These are phyloP conservation scores for Colletotrichum sp. DNA, from an alignment of 2,329 filamentous ascomycete species.

Conservation along the genomic window DNA sequence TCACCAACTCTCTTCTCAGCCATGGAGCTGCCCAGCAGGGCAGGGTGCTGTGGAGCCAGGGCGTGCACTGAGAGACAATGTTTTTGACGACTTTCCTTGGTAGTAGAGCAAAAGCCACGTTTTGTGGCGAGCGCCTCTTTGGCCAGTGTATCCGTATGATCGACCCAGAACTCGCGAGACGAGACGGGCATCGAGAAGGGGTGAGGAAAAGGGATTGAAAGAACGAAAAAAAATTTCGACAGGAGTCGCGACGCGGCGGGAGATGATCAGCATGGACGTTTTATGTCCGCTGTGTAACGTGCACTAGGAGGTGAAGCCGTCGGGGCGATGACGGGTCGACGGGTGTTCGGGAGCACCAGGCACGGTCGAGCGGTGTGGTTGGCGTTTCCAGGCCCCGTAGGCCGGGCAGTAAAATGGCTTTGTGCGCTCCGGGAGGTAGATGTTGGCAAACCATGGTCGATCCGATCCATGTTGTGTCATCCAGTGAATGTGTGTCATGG, in stretches of 20 bases:
- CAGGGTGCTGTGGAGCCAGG: neutral
- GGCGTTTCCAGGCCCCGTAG: neutral
- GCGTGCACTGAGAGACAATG: slow-evolving; percentile 2
- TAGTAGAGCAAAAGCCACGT: slow-evolving; percentile 3
- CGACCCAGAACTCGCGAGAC: neutral
- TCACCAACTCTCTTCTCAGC: neutral
- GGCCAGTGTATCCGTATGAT: neutral
- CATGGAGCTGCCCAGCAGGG: neutral
- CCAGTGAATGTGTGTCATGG: neutral
- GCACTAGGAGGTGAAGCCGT: neutral
- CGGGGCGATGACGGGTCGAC: neutral
- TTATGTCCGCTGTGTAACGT: neutral
- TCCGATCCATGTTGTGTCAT: neutral
- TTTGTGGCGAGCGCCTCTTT: slow-evolving; percentile 10
- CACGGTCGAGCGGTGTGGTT: neutral
- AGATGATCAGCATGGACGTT: neutral
- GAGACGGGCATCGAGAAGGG: neutral
- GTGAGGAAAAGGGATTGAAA: neutral
- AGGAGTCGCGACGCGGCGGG: neutral
- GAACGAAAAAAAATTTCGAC: neutral
- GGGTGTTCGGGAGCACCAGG: slow-evolving; percentile 9
- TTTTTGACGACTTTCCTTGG: neutral
- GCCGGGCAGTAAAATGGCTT: neutral
- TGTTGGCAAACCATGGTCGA: neutral
- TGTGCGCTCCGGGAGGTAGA: neutral